Conservation (phyloP, 164 flowering plant species). For the Warburgia ugandensis region DNA sequence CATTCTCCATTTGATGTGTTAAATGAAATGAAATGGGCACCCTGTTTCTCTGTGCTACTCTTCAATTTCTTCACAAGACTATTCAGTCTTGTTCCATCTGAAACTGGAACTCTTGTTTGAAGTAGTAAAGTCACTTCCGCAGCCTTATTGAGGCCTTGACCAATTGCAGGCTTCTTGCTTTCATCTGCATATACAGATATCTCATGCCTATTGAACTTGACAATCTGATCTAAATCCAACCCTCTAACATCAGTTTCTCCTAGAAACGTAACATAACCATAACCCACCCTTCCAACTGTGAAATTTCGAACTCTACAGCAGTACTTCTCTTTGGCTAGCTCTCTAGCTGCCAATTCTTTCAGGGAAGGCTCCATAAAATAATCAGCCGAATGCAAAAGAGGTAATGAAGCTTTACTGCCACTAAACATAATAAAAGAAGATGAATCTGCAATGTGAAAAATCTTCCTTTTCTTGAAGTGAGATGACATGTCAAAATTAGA, state of each 20-base stretch:
- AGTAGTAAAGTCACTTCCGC: constrained; percentile 80
- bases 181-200: constrained; percentile 83
- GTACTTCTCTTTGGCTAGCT: constrained; percentile 46
- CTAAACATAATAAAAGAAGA: background rate
- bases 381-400: constrained; percentile 44
- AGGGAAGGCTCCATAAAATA: constrained; percentile 64
- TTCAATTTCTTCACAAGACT: constrained; percentile 38
- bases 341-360: constrained; percentile 42
- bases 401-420: constrained; percentile 26
- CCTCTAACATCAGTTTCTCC: constrained; percentile 85
- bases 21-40: constrained; percentile 71
- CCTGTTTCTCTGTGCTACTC: constrained; percentile 50
- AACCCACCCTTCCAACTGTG: constrained; percentile 75
- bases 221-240: constrained; percentile 59
- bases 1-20: constrained; percentile 54
- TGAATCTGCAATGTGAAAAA: constrained; percentile 3
- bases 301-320: constrained; percentile 60
- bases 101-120: constrained; percentile 13
- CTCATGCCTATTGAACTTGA: constrained; percentile 58
- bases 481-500: constrained; percentile 6
- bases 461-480: constrained; percentile 19
- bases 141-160: constrained; percentile 81
- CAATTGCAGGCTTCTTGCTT: constrained; percentile 60
- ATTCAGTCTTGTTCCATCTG: constrained; percentile 9
- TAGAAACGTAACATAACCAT: constrained; percentile 63